Conservation (phyloP, 2,329 filamentous ascomycete species). For the Didymella lethalis region DNA sequence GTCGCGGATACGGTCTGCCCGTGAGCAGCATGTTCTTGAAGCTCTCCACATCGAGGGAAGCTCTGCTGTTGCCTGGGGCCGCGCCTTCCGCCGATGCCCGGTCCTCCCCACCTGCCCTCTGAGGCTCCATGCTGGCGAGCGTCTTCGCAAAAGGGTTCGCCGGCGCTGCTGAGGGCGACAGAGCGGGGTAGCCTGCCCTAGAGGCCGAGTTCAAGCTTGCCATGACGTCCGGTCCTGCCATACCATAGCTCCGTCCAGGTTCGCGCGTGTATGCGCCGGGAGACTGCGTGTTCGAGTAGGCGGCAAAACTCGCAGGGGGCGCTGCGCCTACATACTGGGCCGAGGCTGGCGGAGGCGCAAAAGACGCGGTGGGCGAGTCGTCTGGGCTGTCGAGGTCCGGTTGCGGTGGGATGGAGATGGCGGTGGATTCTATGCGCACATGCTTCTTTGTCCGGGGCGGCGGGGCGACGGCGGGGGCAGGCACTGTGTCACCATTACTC, state of each 20-base stretch:
- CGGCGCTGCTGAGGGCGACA: constrained; percentile 34
- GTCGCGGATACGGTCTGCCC: constrained; percentile 62
- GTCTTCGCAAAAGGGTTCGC: constrained; percentile 51
- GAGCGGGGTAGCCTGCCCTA: constrained; percentile 22
- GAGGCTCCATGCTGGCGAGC: constrained; percentile 49
- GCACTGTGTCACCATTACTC: constrained; percentile 49
- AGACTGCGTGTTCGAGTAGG: constrained; percentile 29
- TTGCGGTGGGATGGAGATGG: constrained; percentile 48
- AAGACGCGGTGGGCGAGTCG: constrained; percentile 26
- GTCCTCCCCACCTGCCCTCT: constrained; percentile 36
- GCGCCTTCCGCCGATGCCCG: constrained; percentile 39
- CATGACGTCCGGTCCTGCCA: constrained; percentile 34
- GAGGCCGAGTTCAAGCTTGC: constrained; percentile 35
- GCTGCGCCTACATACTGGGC: constrained; percentile 29
- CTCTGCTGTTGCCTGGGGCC: constrained; percentile 41
- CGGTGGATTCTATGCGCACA: constrained; percentile 63
- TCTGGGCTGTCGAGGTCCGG: constrained; percentile 38
- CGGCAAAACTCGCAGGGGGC: constrained; percentile 27
- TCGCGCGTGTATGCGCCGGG: constrained; percentile 26
- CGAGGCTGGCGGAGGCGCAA: constrained; percentile 27
- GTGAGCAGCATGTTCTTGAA: constrained; percentile 81
- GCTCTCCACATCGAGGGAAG: constrained; percentile 75
- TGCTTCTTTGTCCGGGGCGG: constrained; percentile 62
- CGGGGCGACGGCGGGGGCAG: constrained; percentile 34
- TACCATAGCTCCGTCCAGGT: constrained; percentile 35